phyloP scores from a whole-genome alignment of 306 rosid genomes.

The Cucumis cinereus region DNA sequence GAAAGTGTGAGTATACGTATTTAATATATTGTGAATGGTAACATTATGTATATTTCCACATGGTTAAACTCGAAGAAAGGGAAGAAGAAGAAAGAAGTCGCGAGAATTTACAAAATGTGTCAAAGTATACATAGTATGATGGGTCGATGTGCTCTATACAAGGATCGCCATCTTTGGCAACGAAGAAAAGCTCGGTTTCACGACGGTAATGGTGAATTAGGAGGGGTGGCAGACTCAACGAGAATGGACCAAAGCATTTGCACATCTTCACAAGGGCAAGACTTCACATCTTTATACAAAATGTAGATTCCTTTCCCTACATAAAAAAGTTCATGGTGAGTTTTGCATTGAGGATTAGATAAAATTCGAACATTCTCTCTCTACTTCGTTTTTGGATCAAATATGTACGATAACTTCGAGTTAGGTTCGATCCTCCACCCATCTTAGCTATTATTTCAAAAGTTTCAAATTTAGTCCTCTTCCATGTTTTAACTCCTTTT shows the following conservation, averaged over 20 bases:
- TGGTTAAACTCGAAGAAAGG: neutral
- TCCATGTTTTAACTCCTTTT: too few species aligned
- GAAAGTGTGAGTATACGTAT: neutral
- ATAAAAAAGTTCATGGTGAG: neutral
- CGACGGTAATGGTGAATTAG: neutral
- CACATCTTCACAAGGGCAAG: conserved; percentile 63
- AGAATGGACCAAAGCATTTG: conserved; percentile 69
- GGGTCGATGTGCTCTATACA: neutral
- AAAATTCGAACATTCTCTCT: too few species aligned
- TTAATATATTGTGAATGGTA: neutral
- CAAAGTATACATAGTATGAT: neutral
- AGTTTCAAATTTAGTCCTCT: too few species aligned
- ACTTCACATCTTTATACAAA: conserved; percentile 63
- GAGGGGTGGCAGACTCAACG: conserved; percentile 27
- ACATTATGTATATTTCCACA: neutral
- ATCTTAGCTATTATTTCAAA: too few species aligned
- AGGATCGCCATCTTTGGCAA: neutral
- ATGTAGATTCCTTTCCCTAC: conserved; percentile 55
- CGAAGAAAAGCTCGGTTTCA: neutral
- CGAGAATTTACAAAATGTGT: neutral
- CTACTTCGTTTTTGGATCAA: too few species aligned
- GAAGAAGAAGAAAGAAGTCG: neutral
- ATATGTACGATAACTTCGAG: too few species aligned
- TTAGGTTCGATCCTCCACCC: too few species aligned
- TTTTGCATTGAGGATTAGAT: neutral